Base-by-base conservation (phyloP, 1,284 basidiomycete species). In the Macrocystidia cucumis region DNA sequence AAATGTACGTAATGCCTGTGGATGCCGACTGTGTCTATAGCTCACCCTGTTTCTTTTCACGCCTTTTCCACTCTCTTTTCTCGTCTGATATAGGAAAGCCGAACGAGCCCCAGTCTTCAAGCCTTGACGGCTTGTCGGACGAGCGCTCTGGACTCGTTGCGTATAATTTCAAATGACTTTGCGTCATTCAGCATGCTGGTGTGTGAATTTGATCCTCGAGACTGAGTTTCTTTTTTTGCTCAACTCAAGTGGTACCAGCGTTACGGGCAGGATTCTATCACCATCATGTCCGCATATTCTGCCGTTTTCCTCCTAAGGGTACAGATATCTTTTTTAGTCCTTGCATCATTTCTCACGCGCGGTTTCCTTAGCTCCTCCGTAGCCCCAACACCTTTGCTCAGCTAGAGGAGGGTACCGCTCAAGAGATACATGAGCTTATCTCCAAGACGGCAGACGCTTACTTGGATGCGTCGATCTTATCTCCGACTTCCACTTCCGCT, bases 201-300 rank as follows among this genome's bases (percentile, higher is more conserved):
- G 50, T 38, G 80, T 60, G 22, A 16, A 2, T 35, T 25, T 33
- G 20, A 16, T 27, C 29, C 40, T 20, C 24, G 14, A 38, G n/a
- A n/a, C n/a, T n/a, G n/a, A n/a, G n/a, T n/a, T 34, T 21, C 22
- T 28, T 24, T 31, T 25, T 21, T 39, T 38, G 11, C 32, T 39
- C 17, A 18, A 7, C 23, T 24, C 32, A 14, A n/a, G n/a, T n/a
- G n/a, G n/a, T 32, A 26, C 32, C 51, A 88, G 85, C 78, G 78
- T 35, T 89, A 89, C 46, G 73, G 80, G 6, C 86, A 89, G 59
- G 86, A 89, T 50, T 78, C 81, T 3, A 74, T 85, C 41, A 78
- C 80, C 3, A 72, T 83, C 29, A 89, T 89, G 85, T 82, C 81
- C 9, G 86, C 84, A 11, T 89, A 89, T 49, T 75, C 79, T 38